Percentiles rank a stretch among this genome's conserved stretches.
phyloP scores from a whole-genome alignment of 2,329 filamentous ascomycete species.

The Alternaria postmessia region DNA sequence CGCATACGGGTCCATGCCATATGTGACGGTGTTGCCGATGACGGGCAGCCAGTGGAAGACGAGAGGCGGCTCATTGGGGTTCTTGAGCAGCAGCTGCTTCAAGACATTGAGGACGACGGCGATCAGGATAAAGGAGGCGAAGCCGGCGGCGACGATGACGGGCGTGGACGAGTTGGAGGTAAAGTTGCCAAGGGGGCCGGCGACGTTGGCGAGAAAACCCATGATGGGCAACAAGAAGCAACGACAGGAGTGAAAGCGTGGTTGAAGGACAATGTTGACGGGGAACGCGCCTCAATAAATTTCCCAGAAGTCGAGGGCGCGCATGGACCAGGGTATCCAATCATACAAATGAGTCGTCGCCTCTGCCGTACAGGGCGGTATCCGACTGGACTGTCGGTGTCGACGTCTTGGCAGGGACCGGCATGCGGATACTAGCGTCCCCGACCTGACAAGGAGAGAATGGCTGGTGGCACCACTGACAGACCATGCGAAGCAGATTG shows the following conservation, averaged over 20 bases:
- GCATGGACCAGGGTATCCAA: constrained; percentile 29
- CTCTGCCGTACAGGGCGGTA: constrained; percentile 28
- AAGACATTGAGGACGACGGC: constrained; percentile 80
- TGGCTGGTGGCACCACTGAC: constrained; percentile 34
- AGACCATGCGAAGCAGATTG: constrained; percentile 18
- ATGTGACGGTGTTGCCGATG: constrained; percentile 89
- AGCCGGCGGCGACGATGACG: constrained; percentile 55
- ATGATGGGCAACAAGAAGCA: constrained; percentile 48
- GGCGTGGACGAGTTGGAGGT: constrained; percentile 52
- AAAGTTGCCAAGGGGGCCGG: constrained; percentile 59
- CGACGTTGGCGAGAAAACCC: constrained; percentile 60
- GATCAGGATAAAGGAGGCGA: constrained; percentile 60
- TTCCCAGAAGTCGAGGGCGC: constrained; percentile 28
- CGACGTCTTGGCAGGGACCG: constrained; percentile 29
- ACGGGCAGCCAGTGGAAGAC: constrained; percentile 74
- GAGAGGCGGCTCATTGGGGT: constrained; percentile 71
- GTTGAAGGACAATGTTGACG: constrained; percentile 21
- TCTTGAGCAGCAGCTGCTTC: constrained; percentile 80
- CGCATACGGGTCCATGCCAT: constrained; percentile 90
- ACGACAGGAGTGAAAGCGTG: constrained; percentile 2
- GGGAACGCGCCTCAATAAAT: constrained; percentile 37
- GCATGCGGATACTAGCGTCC: constrained; percentile 20
- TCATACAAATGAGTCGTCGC: not conserved
- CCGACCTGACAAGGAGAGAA: constrained; percentile 13
- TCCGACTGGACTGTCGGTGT: constrained; percentile 12